Evolutionary conservation across 2,329 filamentous ascomycete genomes (phyloP).

Genomic region (Botrytis squamosa): DNA sequence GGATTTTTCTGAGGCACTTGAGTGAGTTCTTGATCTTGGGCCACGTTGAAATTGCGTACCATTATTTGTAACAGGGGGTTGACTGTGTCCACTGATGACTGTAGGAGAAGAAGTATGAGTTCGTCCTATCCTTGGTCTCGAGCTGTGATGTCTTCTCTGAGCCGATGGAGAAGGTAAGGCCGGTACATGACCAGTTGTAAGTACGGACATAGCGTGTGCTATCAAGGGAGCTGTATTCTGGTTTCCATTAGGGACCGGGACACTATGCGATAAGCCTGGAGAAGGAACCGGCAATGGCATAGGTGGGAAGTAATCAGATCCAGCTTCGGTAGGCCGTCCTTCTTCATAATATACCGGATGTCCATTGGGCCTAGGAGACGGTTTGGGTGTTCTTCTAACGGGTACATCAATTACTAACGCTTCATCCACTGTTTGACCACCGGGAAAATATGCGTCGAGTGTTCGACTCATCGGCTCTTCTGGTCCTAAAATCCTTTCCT

Average conservation of each 20-base stretch:
- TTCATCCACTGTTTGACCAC: slow-evolving; percentile 83
- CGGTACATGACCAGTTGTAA: slow-evolving; percentile 78
- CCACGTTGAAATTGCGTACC: slow-evolving; percentile 36
- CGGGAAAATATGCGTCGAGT: slow-evolving; percentile 79
- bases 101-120: slow-evolving; percentile 83
- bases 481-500: slow-evolving; percentile 72
- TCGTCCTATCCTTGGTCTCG: slow-evolving; percentile 61
- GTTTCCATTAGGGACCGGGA: slow-evolving; percentile 34
- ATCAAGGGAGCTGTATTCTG: slow-evolving; percentile 36
- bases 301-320: slow-evolving; percentile 80
- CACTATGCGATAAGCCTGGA: slow-evolving; percentile 36
- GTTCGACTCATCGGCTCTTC: slow-evolving; percentile 80
- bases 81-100: slow-evolving; percentile 47
- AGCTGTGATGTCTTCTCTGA: slow-evolving; percentile 55
- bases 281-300: slow-evolving; percentile 49
- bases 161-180: slow-evolving; percentile 80
- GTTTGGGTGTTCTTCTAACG: slow-evolving; percentile 70
- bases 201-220: slow-evolving; percentile 71
- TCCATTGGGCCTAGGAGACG: slow-evolving; percentile 61
- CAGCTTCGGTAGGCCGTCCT: slow-evolving; percentile 63
- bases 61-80: slow-evolving; percentile 29
- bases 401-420: slow-evolving; percentile 89
- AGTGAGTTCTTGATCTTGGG: slow-evolving; percentile 55
- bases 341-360: slow-evolving; percentile 55
- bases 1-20: slow-evolving; percentile 38